Conservation (phyloP, 2,329 filamentous ascomycete species). For the Penicillium sp. region DNA sequence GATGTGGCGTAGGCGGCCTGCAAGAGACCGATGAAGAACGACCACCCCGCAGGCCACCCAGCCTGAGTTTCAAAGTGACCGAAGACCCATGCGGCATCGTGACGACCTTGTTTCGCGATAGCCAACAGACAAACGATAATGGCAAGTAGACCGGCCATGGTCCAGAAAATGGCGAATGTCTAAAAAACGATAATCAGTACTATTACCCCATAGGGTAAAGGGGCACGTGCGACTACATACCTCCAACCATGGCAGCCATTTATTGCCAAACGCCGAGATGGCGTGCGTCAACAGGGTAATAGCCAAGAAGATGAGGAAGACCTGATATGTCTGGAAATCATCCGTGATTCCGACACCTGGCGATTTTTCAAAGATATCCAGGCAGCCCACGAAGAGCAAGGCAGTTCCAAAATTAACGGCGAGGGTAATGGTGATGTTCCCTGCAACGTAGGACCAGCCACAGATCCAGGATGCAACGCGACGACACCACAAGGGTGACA, state of each 20-base stretch:
- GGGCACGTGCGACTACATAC: slow-evolving; percentile 48
- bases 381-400: slow-evolving; percentile 53
- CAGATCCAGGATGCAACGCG: slow-evolving; percentile 66
- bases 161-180: slow-evolving; percentile 75
- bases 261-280: slow-evolving; percentile 53
- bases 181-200: slow-evolving; percentile 51
- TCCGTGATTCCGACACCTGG: slow-evolving; percentile 54
- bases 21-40: slow-evolving; percentile 67
- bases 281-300: slow-evolving; percentile 60
- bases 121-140: slow-evolving; percentile 66
- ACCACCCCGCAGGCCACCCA: slow-evolving; percentile 68
- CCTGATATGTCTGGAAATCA: slow-evolving; percentile 59
- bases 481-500: slow-evolving; percentile 61
- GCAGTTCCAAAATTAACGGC: slow-evolving; percentile 71
- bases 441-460: slow-evolving; percentile 71
- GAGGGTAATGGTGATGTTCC: slow-evolving; percentile 74
- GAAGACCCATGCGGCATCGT: slow-evolving; percentile 57
- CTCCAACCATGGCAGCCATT: slow-evolving; percentile 60
- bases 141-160: slow-evolving; percentile 59
- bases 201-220: slow-evolving; percentile 47
- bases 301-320: slow-evolving; percentile 66
- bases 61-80: slow-evolving; percentile 58
- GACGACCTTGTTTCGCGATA: slow-evolving; percentile 67
- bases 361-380: slow-evolving; percentile 54
- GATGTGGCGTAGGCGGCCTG: slow-evolving; percentile 68